Base-by-base conservation (phyloP, 2,329 filamentous ascomycete genomes). In the Colletotrichum brevisporum region DNA sequence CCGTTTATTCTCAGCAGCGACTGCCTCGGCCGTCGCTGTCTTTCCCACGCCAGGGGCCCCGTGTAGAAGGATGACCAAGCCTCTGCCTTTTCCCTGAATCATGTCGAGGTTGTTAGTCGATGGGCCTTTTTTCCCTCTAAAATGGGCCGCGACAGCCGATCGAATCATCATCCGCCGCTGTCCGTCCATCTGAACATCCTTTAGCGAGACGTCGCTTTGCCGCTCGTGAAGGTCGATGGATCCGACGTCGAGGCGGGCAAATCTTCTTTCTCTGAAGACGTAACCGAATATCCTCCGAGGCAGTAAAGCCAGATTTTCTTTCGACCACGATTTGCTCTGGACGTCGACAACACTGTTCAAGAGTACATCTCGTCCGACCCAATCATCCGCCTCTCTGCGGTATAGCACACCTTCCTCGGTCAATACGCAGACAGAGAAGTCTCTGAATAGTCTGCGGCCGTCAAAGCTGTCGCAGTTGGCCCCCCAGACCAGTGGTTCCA, bases 1-100 rank as follows among this genome's bases (percentile, higher is more conserved):
- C 47, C 72, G 73, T 13, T 71, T 31, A 0, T 68, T 71, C 2
- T 72, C 56, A 12, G 76, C 72, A 0, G 76, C 76, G 0, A 77
- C 71, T 16, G 69, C 61, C 41, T 73, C 72, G 48, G 53, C 62
- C 15, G 62, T 64, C 4, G 47, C 50, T 2, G 53, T 58, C 21
- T 64, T 64, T 5, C 52, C 62, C 2, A 53, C 47, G 6, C 66
- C 66, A 2, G 60, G 66, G 0, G 52, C 48, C 1, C 67, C 67
- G n/a, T 69, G 62, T 8, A 69, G n/a, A 2, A 65, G 52, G 16
- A 69, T 65, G 10, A 65, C 26, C 3, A 60, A 31, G 6, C 66
- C 66, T 31, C 41, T 51, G 10, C 61, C 56, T 9, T 69, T 69
- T 4, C 67, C 61, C 6, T 45, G n/a, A 15, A 69, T 36, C 2